Evolutionary conservation across 768 basidiomycete species (phyloP).

Genomic region (Psilocybe tampanensis): DNA sequence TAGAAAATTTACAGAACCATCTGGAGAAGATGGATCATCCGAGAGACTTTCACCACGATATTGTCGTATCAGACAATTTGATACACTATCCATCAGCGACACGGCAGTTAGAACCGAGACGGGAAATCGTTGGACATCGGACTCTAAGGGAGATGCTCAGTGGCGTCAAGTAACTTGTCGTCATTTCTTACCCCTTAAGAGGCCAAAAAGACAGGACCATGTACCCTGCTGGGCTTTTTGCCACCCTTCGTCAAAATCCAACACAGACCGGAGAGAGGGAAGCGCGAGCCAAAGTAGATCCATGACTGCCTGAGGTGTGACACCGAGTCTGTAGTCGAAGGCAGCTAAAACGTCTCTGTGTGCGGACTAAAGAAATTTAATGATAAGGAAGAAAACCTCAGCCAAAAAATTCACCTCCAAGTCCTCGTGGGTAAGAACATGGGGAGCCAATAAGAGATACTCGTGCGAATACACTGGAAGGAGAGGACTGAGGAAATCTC

Average conservation of each 20-base stretch:
- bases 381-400: neutral
- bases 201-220: constrained; percentile 53
- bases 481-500: constrained; percentile 62
- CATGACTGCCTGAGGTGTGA: constrained; percentile 55
- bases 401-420: constrained; percentile 48
- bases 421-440: constrained; percentile 44
- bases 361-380: constrained; percentile 39
- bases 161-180: neutral
- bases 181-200: constrained; percentile 39
- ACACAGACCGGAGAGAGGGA: constrained; percentile 48
- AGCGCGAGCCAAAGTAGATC: constrained; percentile 62
- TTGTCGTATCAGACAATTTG: constrained; percentile 37
- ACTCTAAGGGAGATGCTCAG: constrained; percentile 37
- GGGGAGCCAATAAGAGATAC: constrained; percentile 52
- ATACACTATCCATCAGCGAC: constrained; percentile 49
- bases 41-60: constrained; percentile 30
- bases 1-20: neutral
- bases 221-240: constrained; percentile 41
- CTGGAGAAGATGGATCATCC: neutral
- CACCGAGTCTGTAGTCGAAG: constrained; percentile 51
- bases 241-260: constrained; percentile 49
- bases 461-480: constrained; percentile 52
- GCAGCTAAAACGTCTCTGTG: constrained; percentile 57
- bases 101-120: constrained; percentile 56
- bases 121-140: constrained; percentile 54